These are phyloP conservation scores for Trichoderma polysporum DNA, from an alignment of 2,329 filamentous ascomycete species.

Conservation along the genomic window DNA sequence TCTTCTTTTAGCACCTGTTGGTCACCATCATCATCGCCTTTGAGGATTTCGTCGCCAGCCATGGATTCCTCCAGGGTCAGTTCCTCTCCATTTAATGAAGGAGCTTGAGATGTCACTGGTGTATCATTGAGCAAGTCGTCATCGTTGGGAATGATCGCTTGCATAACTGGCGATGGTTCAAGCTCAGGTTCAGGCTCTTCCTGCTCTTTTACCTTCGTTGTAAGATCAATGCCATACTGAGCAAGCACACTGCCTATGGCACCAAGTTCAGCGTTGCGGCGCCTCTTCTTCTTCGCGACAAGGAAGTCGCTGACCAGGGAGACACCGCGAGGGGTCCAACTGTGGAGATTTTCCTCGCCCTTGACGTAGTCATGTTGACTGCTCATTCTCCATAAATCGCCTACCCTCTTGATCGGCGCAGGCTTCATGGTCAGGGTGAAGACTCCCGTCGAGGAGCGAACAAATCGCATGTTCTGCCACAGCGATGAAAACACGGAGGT, in stretches of 20 bases:
- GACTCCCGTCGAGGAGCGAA: conserved; percentile 81
- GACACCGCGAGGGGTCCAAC: conserved; percentile 87
- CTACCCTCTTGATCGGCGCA: conserved; percentile 83
- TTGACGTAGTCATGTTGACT: conserved; percentile 95
- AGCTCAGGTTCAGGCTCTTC: conserved; percentile 39
- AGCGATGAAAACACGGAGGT: conserved; percentile 83
- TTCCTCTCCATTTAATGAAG: conserved; percentile 31
- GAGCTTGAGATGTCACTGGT: conserved; percentile 51
- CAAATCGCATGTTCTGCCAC: conserved; percentile 80
- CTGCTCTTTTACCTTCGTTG: conserved; percentile 33
- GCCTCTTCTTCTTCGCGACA: conserved; percentile 67
- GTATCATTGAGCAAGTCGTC: conserved; percentile 60
- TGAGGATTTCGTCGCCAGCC: conserved; percentile 26
- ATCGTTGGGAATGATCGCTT: conserved; percentile 50
- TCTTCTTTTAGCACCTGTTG: conserved; percentile 25
- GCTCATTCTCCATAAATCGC: conserved; percentile 94
- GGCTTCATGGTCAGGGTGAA: conserved; percentile 87
- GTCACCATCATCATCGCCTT: conserved; percentile 25
- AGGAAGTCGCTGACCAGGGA: conserved; percentile 90
- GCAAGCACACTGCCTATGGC: conserved; percentile 66
- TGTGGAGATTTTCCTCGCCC: conserved; percentile 81
- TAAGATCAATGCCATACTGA: conserved; percentile 53
- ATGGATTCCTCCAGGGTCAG: conserved; percentile 27
- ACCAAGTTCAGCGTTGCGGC: conserved; percentile 77
- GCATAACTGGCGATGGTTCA: conserved; percentile 38